Conservation (phyloP, 2,329 filamentous ascomycete genomes). For the Penicillium thymicola region DNA sequence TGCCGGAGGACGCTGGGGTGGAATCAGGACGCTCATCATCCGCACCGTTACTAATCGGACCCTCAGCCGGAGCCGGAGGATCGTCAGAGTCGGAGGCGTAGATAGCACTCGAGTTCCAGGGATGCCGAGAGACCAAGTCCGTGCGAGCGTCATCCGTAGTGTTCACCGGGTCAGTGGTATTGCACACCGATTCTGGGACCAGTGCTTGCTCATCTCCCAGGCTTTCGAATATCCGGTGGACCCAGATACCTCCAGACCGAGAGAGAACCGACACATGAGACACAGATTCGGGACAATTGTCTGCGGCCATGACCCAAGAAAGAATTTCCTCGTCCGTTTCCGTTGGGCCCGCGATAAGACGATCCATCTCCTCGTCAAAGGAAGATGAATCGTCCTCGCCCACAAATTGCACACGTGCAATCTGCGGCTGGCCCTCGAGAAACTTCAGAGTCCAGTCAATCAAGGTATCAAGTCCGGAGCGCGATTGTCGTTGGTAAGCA, state of each 20-base stretch:
- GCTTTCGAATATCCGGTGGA: neutral
- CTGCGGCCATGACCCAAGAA: neutral
- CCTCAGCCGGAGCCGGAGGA: neutral
- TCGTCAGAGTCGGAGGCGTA: neutral
- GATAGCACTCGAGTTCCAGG: neutral
- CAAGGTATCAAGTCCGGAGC: neutral
- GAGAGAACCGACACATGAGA: neutral
- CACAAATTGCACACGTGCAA: conserved; percentile 2
- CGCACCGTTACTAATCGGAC: neutral
- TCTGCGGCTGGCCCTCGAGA: neutral
- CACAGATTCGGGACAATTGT: neutral
- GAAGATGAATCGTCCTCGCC: neutral
- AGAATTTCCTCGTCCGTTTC: neutral
- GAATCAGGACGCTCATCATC: neutral
- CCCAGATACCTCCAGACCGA: neutral
- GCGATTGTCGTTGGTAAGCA: neutral
- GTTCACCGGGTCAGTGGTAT: neutral
- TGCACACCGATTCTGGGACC: neutral
- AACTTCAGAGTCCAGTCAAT: neutral
- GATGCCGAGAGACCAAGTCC: neutral
- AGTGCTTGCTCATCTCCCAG: neutral
- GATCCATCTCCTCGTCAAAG: neutral
- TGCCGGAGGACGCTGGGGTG: neutral
- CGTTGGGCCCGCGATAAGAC: neutral
- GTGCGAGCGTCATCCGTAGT: neutral